Conservation (phyloP, 768 basidiomycete genomes). For the Xerocomellus amylosporus region DNA sequence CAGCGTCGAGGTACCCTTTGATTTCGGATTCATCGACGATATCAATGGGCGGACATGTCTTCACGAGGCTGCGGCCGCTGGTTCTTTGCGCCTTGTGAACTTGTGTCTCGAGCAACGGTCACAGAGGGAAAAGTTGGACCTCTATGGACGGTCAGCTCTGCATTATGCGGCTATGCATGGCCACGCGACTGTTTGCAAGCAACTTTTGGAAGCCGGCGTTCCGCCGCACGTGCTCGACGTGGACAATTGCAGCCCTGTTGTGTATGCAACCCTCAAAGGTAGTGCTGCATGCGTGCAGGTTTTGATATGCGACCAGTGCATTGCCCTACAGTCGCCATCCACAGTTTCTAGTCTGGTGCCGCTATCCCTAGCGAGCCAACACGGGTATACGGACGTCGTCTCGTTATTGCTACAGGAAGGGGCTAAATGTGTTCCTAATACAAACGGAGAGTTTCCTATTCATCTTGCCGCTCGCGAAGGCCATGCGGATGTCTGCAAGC, state of each 20-base stretch:
- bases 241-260: constrained; percentile 92
- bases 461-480: constrained; percentile 95
- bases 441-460: constrained; percentile 95
- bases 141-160: constrained; percentile 89
- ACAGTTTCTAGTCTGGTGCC: constrained; percentile 74
- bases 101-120: constrained; percentile 76
- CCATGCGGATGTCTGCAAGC: constrained; percentile 76
- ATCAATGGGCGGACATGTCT: constrained; percentile 95
- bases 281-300: constrained; percentile 78
- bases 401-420: constrained; percentile 73
- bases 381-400: constrained; percentile 83
- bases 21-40: constrained; percentile 91
- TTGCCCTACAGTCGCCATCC: constrained; percentile 56
- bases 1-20: constrained; percentile 66
- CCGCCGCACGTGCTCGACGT: constrained; percentile 74
- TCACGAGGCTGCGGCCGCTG: constrained; percentile 90
- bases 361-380: constrained; percentile 86
- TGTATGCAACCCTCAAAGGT: constrained; percentile 90
- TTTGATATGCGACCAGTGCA: constrained; percentile 71
- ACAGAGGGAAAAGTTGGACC: constrained; percentile 71
- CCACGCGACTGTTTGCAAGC: constrained; percentile 69
- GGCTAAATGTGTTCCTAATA: constrained; percentile 78
- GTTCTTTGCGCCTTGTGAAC: constrained; percentile 70
- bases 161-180: constrained; percentile 98
- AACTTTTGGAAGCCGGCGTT: constrained; percentile 66